A percentile compares a stretch with the other conserved stretches of the same genome.
Evolutionary conservation across 2,329 filamentous ascomycete genomes (phyloP).

Genomic region (Shiraia sp.): DNA sequence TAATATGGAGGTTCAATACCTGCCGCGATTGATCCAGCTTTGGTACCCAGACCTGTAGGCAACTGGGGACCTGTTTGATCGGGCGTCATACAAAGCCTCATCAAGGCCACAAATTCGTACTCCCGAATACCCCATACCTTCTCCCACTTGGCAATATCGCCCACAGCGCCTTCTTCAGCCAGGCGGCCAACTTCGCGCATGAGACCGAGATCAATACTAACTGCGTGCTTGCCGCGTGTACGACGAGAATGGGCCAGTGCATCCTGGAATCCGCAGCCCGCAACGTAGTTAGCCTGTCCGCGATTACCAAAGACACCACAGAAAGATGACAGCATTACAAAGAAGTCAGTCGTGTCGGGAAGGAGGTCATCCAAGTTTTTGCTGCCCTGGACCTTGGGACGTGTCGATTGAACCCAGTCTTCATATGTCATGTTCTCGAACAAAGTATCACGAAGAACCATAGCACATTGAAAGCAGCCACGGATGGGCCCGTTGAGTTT

Average conservation of each 20-base stretch:
- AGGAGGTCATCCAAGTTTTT: slow-evolving; percentile 27
- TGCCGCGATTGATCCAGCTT: too few species aligned
- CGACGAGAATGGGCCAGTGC: slow-evolving; percentile 19
- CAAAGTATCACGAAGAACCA: slow-evolving; percentile 16
- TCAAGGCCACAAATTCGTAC: too few species aligned
- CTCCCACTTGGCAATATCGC: too few species aligned
- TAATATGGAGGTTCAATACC: too few species aligned
- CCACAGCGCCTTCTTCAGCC: slow-evolving; percentile 10
- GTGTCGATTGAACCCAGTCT: slow-evolving; percentile 12
- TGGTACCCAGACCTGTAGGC: too few species aligned
- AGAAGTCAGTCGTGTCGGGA: slow-evolving; percentile 20
- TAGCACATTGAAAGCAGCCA: slow-evolving; percentile 20
- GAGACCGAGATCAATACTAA: slow-evolving; percentile 20
- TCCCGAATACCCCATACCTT: too few species aligned
- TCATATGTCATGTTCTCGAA: slow-evolving; percentile 16
- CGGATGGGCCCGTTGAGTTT: slow-evolving; percentile 11
- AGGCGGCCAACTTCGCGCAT: slow-evolving; percentile 18
- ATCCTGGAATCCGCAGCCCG: slow-evolving; percentile 25
- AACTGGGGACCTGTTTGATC: too few species aligned
- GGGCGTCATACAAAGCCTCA: too few species aligned
- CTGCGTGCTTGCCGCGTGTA: not conserved
- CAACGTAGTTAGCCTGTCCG: slow-evolving; percentile 31
- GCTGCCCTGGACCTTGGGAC: slow-evolving; percentile 40
- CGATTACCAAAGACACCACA: slow-evolving; percentile 21
- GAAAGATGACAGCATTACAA: slow-evolving; percentile 23